A percentile compares a stretch with the other conserved stretches of the same genome.
phyloP scores from a whole-genome alignment of 164 flowering plant genomes.

The Dillenia suffruticosa region DNA sequence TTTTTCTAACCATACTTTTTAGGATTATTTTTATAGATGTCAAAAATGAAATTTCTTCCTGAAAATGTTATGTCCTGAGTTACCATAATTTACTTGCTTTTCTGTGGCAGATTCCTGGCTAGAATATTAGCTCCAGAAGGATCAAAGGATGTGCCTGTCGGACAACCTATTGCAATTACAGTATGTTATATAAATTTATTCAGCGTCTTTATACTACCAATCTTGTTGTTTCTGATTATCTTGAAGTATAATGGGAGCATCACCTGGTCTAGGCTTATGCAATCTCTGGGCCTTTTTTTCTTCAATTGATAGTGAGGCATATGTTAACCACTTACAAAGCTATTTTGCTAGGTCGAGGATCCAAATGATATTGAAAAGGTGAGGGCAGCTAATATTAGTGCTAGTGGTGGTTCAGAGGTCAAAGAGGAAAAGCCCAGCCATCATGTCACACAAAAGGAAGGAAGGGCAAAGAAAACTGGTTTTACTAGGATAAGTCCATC shows the following conservation, averaged over 20 bases:
- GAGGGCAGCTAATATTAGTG: conserved; percentile 18
- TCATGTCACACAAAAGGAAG: conserved; percentile 23
- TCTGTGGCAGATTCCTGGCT: conserved; percentile 56
- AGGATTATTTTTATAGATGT: too few species aligned
- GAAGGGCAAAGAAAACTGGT: conserved; percentile 23
- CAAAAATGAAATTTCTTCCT: too few species aligned
- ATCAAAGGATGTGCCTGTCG: conserved; percentile 85
- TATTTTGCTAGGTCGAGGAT: conserved; percentile 72
- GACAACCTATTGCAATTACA: conserved; percentile 89
- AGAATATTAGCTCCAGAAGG: conserved; percentile 90
- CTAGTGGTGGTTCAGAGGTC: conserved; percentile 24
- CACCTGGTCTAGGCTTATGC: too few species aligned
- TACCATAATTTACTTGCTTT: not conserved
- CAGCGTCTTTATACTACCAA: too few species aligned
- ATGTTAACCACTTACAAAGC: not conserved
- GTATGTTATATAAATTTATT: conserved; percentile 37
- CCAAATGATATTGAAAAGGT: conserved; percentile 55
- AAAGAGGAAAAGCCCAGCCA: conserved; percentile 41
- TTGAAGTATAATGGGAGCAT: too few species aligned
- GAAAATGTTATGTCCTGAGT: too few species aligned
- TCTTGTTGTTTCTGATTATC: too few species aligned
- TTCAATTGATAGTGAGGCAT: not conserved
- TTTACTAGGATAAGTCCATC: conserved; percentile 79
- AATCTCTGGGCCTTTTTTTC: not conserved
- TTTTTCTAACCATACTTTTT: not conserved